These are phyloP conservation scores for Yamadazyma aaseri DNA, from an alignment of 1,139 yeast genomes.

Conservation along the genomic window DNA sequence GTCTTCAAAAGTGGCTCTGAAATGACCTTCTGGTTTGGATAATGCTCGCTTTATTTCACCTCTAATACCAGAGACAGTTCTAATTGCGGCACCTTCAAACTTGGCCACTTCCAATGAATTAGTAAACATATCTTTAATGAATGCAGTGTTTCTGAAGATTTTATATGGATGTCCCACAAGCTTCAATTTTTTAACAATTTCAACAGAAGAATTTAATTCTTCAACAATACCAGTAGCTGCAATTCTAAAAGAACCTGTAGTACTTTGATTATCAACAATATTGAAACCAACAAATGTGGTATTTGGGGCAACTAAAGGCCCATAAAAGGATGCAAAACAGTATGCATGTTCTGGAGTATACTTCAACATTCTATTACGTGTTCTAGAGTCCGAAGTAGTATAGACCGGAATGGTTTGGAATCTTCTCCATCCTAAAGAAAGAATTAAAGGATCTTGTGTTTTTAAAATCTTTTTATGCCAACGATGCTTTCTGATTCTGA, in stretches of 20 bases:
- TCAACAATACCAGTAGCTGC: constrained; percentile 98
- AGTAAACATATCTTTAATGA: constrained; percentile 93
- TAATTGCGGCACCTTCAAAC: constrained; percentile 95
- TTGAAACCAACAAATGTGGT: constrained; percentile 97
- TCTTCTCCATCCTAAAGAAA: constrained; percentile 97
- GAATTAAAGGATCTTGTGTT: constrained; percentile 90
- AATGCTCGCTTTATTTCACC: constrained; percentile 97
- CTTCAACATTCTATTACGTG: constrained; percentile 96
- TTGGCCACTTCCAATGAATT: constrained; percentile 93
- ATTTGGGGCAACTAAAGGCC: constrained; percentile 95
- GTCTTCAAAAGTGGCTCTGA: constrained; percentile 97
- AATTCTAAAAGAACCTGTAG: constrained; percentile 89
- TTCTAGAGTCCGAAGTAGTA: constrained; percentile 95
- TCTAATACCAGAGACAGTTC: constrained; percentile 94
- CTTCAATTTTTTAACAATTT: constrained; percentile 93
- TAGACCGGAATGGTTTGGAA: constrained; percentile 95
- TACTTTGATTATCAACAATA: constrained; percentile 75
- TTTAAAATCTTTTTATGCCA: constrained; percentile 98
- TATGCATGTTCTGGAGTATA: constrained; percentile 98
- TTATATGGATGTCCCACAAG: constrained; percentile 94
- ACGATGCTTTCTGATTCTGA: constrained; percentile 94
- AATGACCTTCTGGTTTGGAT: constrained; percentile 94
- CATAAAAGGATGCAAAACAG: constrained; percentile 94
- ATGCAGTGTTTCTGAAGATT: constrained; percentile 93
- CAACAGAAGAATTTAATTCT: constrained; percentile 85